Evolutionary conservation across 495 filamentous ascomycete species (phyloP), one percentile per base, ranked within the genome.

Genomic region (Aspergillus nanangensis): DNA sequence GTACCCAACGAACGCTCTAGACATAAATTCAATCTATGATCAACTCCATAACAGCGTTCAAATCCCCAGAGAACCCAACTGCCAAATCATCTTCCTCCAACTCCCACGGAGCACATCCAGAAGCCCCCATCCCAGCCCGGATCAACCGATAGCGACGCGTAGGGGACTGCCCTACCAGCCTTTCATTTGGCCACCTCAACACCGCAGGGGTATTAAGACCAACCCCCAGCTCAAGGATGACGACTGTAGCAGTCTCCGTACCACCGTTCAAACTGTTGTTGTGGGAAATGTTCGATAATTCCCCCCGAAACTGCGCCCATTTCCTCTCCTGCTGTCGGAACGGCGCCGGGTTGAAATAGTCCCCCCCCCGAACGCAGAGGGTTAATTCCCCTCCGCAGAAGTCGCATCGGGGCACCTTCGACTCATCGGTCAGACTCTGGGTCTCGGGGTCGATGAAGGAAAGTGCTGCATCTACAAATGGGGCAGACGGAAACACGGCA

Each of bases 131-230:
- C 5, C 57, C 57, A 38, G 52, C 51, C 1, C 57, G 41, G 41
- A 61, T 51, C 36, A 61, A 38, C 25, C 48, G 38, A 17, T 52
- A 39, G 4, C 38, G 17, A 21, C 38, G 25, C 36, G 24, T 44
- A 20, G 39, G 9, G 11, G 44, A 51, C 21, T 39, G 19, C 13
- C 50, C 39, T 2, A 63, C 49, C 15, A 57, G 20, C 33, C 58
- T 51, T 29, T 64, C 57, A 47, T 61, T 59, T 15, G 53, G 47
- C 56, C 57, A 60, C 19, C 60, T 37, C 36, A 63, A 20, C 11
- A 63, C 60, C 21, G 41, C 54, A 2, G 60, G 60, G 1, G 60
- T 63, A 31, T 60, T 60, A 35, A 63, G 18, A 9, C 57, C 60
- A 18, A 57, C 60, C 0, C 60, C 60, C 15, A 63, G 21, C 41